A percentile compares a stretch with the other conserved stretches of the same genome.
phyloP scores from a whole-genome alignment of 148 eudicot species.

The Dysphania ambrosioides region DNA sequence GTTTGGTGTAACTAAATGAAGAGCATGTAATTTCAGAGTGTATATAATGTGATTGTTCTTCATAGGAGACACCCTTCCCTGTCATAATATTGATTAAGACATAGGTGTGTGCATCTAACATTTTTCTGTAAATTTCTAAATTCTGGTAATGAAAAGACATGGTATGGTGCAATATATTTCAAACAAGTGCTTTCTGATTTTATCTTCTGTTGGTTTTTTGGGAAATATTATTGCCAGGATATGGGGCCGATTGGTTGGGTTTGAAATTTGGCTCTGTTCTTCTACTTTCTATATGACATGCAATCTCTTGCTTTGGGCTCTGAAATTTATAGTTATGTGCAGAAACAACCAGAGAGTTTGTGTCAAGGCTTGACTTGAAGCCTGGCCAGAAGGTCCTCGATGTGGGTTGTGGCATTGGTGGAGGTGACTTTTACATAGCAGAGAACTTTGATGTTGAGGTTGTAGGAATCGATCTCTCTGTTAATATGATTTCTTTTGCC shows the following conservation, averaged over 20 bases:
- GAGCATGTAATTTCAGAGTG: too few species aligned
- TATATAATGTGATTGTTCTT: not conserved
- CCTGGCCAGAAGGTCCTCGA: conserved; percentile 87
- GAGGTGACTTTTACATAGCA: conserved; percentile 95
- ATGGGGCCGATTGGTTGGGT: not conserved
- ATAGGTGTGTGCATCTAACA: too few species aligned
- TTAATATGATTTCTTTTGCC: conserved; percentile 86
- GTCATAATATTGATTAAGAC: not conserved
- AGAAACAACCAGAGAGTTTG: conserved; percentile 92
- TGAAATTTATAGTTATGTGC: conserved; percentile 35
- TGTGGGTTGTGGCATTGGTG: conserved; percentile 95
- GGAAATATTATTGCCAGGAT: too few species aligned
- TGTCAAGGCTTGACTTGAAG: conserved; percentile 64
- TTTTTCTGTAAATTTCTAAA: too few species aligned
- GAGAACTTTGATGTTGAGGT: conserved; percentile 79
- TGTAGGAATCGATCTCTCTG: conserved; percentile 84
- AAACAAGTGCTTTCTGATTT: not conserved
- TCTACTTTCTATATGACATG: not conserved
- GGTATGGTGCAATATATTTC: not conserved
- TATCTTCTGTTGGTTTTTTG: too few species aligned
- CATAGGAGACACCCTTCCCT: not conserved
- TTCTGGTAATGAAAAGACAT: not conserved
- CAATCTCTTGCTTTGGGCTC: not conserved
- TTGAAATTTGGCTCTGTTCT: not conserved
- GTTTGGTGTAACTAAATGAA: not conserved